Evolutionary conservation across 2,329 filamentous ascomycete species (phyloP).

Genomic region (Lojkania enalia): DNA sequence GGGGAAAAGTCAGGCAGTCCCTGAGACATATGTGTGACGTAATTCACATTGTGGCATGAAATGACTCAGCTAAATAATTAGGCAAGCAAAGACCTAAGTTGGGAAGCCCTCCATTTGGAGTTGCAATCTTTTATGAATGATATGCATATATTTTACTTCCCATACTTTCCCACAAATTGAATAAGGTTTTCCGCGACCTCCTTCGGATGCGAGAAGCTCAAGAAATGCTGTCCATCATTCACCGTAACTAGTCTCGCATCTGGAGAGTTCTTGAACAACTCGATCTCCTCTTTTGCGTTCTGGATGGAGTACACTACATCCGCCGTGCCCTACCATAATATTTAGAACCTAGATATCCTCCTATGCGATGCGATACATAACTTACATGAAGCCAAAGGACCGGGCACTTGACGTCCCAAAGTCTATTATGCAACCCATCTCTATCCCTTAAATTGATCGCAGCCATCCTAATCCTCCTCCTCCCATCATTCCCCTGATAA

Average conservation of each 20-base stretch:
- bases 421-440: slow-evolving; percentile 51
- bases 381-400: slow-evolving; percentile 55
- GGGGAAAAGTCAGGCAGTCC: no score
- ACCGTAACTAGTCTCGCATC: slow-evolving; percentile 50
- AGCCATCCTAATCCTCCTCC: slow-evolving; percentile 53
- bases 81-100: no score
- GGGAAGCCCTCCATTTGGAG: no score
- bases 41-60: no score
- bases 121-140: no score
- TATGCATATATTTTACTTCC: background rate
- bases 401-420: slow-evolving; percentile 55
- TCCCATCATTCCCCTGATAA: slow-evolving; percentile 56
- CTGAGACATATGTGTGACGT: no score
- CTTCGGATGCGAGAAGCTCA: slow-evolving; percentile 52
- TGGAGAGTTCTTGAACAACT: slow-evolving; percentile 49
- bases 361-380: slow-evolving; percentile 1
- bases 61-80: no score
- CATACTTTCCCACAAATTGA: slow-evolving; percentile 36
- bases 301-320: slow-evolving; percentile 48
- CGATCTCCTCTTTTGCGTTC: slow-evolving; percentile 54
- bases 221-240: slow-evolving; percentile 55
- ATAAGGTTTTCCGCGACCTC: slow-evolving; percentile 47
- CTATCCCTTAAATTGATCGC: slow-evolving; percentile 53
- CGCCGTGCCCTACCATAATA: slow-evolving; percentile 45
- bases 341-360: background rate